Conservation (phyloP, 2,329 filamentous ascomycete genomes). For the Phialophora chinensis region DNA sequence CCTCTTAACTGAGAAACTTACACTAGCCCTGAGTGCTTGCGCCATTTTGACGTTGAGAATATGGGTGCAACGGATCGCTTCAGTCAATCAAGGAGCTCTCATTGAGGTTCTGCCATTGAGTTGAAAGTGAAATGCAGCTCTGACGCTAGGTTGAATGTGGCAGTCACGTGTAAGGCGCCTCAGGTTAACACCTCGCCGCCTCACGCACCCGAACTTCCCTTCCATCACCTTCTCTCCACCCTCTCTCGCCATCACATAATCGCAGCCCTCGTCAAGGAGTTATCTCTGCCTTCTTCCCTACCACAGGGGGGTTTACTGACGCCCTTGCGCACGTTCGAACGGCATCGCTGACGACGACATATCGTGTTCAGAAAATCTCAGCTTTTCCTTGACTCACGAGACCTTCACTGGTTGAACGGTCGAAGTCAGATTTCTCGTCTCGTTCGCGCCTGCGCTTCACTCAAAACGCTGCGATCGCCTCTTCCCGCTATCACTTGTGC, state of each 20-base stretch:
- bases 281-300: constrained; percentile 21
- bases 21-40: constrained; percentile 67
- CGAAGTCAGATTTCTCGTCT: constrained; percentile 43
- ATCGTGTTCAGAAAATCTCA: constrained; percentile 42
- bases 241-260: constrained; percentile 27
- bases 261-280: constrained; percentile 28
- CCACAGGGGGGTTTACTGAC: constrained; percentile 8
- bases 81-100: neutral
- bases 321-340: constrained; percentile 25
- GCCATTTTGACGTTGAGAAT: constrained; percentile 49
- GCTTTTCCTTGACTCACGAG: constrained; percentile 53
- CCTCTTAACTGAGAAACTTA: constrained; percentile 46
- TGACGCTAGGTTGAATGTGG: neutral
- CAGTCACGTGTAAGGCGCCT: neutral
- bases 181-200: neutral
- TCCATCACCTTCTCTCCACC: constrained; percentile 27
- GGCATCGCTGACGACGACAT: constrained; percentile 49
- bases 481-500: constrained; percentile 27
- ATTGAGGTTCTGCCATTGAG: neutral
- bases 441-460: constrained; percentile 29
- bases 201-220: constrained; percentile 12
- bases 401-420: constrained; percentile 66
- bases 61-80: neutral
- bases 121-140: constrained; percentile 9
- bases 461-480: constrained; percentile 32